phyloP scores from a whole-genome alignment of 2,329 filamentous ascomycete species.

The Fusarium foetens region DNA sequence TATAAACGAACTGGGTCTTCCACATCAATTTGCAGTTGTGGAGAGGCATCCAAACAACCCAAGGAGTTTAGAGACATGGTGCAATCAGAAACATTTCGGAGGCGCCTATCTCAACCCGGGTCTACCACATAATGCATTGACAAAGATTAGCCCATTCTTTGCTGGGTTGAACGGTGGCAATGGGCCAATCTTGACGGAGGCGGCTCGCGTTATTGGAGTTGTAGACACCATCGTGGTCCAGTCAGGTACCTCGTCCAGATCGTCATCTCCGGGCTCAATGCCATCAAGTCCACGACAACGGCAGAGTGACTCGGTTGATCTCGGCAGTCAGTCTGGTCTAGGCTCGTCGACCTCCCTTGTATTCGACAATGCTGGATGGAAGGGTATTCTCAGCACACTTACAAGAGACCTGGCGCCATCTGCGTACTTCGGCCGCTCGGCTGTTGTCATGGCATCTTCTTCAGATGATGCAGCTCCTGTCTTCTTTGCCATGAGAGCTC shows the following conservation, averaged over 20 bases:
- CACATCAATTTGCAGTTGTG: slow-evolving; percentile 80
- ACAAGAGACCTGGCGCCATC: slow-evolving; percentile 85
- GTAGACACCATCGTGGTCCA: slow-evolving; percentile 83
- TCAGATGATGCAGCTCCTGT: slow-evolving; percentile 81
- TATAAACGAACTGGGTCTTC: slow-evolving; percentile 85
- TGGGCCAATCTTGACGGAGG: slow-evolving; percentile 74
- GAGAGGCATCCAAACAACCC: slow-evolving; percentile 74
- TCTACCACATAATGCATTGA: slow-evolving; percentile 68
- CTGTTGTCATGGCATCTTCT: slow-evolving; percentile 77
- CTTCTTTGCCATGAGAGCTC: slow-evolving; percentile 80
- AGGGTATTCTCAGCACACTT: slow-evolving; percentile 83
- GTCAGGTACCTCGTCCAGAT: slow-evolving; percentile 53
- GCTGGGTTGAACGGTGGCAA: slow-evolving; percentile 59
- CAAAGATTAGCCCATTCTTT: slow-evolving; percentile 65
- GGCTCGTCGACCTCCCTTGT: slow-evolving; percentile 67
- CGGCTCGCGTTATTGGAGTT: slow-evolving; percentile 80
- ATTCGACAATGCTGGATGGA: slow-evolving; percentile 87
- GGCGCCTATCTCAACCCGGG: slow-evolving; percentile 84
- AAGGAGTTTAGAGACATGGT: slow-evolving; percentile 75
- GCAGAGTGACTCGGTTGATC: slow-evolving; percentile 41
- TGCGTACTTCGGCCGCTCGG: slow-evolving; percentile 79
- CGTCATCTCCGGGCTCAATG: slow-evolving; percentile 59
- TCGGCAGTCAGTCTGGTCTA: slow-evolving; percentile 49
- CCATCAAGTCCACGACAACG: slow-evolving; percentile 60
- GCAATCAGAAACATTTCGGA: slow-evolving; percentile 79